Base-by-base conservation (phyloP, 768 basidiomycete genomes). In the Rhodotorula diobovata region DNA sequence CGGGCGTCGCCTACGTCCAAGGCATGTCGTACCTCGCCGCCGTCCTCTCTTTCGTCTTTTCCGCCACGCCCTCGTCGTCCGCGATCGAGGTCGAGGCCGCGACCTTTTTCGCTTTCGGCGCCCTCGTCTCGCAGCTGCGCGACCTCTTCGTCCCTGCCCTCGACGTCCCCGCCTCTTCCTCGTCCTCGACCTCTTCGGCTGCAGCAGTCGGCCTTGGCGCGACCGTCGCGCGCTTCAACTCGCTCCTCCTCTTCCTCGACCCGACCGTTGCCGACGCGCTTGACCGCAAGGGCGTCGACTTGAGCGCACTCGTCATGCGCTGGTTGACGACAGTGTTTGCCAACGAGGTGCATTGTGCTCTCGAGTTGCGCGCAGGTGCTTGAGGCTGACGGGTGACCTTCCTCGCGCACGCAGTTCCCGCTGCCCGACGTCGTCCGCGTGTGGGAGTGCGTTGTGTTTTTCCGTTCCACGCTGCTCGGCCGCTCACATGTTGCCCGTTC, bases 251-350 rank as follows among this genome's bases (percentile, higher is more conserved):
- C 37, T 69, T 58, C 37, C 39, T 75, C 57, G 74, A 75, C 59
- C 68, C 74, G 18, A 48, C 20, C 32, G 57, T 72, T 8, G 66
- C 67, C 5, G 66, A 68, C 2, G 35, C 65, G 32, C 50, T 75
- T 20, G 71, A 72, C 5, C 20, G 65, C 55, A 75, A 75, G 62
- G 48, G 39, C 14, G 39, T 75, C 41, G 63, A 65, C 10, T 43
- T 68, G 4, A 65, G 61, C 15, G 61, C 62, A 11, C 23, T 72
- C 46, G 46, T 64, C 39, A 54, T 75, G 32, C 43, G 68, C 20
- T 75, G 74, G 74, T 14, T 61, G 23, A 75, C 74, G 45, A 75
- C 74, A 0, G 41, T 70, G 11, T 75, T 75, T 34, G 65, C 74
- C 11, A 67, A 60, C 54, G 67, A 71, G 58, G 66, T 68, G 51